Evolutionary conservation across 768 basidiomycete species (phyloP).

Genomic region (Leucogyrophana mollusca): DNA sequence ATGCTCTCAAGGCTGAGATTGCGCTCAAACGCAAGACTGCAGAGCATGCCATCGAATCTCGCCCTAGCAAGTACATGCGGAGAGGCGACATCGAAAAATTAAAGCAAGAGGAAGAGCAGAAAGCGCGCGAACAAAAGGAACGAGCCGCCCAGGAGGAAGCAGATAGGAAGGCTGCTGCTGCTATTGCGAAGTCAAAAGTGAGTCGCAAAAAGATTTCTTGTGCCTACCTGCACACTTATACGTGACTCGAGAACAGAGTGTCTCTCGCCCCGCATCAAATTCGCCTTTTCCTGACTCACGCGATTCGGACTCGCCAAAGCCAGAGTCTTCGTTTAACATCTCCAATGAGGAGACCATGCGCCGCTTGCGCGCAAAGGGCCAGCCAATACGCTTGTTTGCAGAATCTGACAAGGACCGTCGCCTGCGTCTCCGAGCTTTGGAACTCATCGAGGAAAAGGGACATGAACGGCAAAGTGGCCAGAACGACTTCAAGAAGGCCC

Average conservation of each 20-base stretch:
- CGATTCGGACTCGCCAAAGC: slow-evolving; percentile 39
- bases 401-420: slow-evolving; percentile 94
- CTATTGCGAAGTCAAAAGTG: slow-evolving; percentile 43
- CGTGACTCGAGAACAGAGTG: slow-evolving; percentile 47
- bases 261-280: slow-evolving; percentile 40
- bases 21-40: slow-evolving; percentile 82
- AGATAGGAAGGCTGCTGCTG: slow-evolving; percentile 11
- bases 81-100: slow-evolving; percentile 85
- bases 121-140: slow-evolving; percentile 29
- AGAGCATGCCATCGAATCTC: slow-evolving; percentile 40
- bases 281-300: slow-evolving; percentile 32
- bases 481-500: slow-evolving; percentile 91
- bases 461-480: slow-evolving; percentile 79
- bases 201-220: slow-evolving; percentile 23
- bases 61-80: slow-evolving; percentile 85
- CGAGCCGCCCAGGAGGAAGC: slow-evolving; percentile 29
- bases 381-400: slow-evolving; percentile 92
- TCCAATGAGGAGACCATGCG: slow-evolving; percentile 91
- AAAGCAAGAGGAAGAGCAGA: slow-evolving; percentile 44
- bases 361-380: slow-evolving; percentile 85
- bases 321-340: slow-evolving; percentile 68
- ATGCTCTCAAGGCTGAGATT: slow-evolving; percentile 88
- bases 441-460: slow-evolving; percentile 91
- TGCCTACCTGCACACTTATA: slow-evolving; percentile 29
- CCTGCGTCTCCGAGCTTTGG: slow-evolving; percentile 85